Evolutionary conservation across 805 yeast species (phyloP).

Genomic region (Candida koratica): DNA sequence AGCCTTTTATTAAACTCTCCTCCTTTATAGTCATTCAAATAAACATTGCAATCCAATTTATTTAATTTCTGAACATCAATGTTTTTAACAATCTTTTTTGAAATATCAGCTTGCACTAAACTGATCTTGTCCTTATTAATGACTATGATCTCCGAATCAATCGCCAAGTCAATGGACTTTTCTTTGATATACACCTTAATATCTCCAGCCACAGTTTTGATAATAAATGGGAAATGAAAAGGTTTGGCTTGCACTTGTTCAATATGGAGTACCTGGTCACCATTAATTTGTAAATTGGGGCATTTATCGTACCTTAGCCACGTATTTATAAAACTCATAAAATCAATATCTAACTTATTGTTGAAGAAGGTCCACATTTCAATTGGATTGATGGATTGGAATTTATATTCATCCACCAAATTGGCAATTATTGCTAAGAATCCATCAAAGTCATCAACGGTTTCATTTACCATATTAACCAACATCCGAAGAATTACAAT

Average conservation of each 20-base stretch:
- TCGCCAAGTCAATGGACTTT: constrained; percentile 9
- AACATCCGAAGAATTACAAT: constrained; percentile 53
- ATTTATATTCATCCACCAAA: constrained; percentile 27
- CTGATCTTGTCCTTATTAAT: constrained; percentile 12
- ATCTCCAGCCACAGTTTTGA: constrained; percentile 25
- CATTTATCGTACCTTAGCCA: constrained; percentile 61
- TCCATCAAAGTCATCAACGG: constrained; percentile 9
- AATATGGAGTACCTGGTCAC: constrained; percentile 16
- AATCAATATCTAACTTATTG: constrained; percentile 35
- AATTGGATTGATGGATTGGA: constrained; percentile 41
- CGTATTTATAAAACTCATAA: constrained; percentile 50
- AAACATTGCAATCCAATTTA: constrained; percentile 12
- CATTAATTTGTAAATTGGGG: constrained; percentile 42
- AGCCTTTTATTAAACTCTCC: constrained; percentile 11
- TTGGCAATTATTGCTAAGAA: constrained; percentile 12
- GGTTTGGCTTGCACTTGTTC: constrained; percentile 54
- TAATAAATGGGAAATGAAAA: constrained; percentile 57
- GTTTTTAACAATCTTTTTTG: constrained; percentile 13
- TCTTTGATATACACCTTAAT: constrained; percentile 11
- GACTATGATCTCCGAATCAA: constrained; percentile 10
- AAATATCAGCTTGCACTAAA: constrained; percentile 12
- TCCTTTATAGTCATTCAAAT: constrained; percentile 13
- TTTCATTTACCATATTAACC: constrained; percentile 22
- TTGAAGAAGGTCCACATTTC: constrained; percentile 51
- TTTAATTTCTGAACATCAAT: constrained; percentile 8